These are phyloP conservation scores for Pythium myriotylum DNA, from an alignment of 352 stramenopile genomes.

Conservation along the genomic window DNA sequence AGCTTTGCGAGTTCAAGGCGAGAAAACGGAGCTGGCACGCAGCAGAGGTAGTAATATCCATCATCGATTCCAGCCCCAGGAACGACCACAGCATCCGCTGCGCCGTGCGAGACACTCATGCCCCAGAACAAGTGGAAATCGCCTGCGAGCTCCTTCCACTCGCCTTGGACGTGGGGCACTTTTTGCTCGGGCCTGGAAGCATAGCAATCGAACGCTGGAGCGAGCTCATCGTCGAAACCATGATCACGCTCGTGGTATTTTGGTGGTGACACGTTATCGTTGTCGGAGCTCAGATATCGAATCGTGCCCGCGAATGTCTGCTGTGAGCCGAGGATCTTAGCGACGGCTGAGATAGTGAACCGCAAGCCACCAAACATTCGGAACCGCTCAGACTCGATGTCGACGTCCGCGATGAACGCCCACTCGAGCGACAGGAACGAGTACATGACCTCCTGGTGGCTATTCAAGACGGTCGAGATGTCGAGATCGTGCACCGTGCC, in stretches of 20 bases:
- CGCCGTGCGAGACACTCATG: slow-evolving; percentile 39
- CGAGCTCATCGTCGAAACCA: slow-evolving; percentile 29
- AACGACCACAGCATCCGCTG: slow-evolving; percentile 31
- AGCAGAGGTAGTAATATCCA: slow-evolving; percentile 37
- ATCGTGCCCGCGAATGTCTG: slow-evolving; percentile 28
- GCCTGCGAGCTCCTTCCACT: slow-evolving; percentile 36
- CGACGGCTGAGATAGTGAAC: slow-evolving; percentile 45
- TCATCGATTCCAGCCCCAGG: slow-evolving; percentile 38
- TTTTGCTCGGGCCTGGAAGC: slow-evolving; percentile 22
- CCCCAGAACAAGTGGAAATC: slow-evolving; percentile 48
- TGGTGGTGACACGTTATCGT: slow-evolving; percentile 17
- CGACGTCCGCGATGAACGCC: slow-evolving; percentile 65
- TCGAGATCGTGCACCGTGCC: slow-evolving; percentile 66
- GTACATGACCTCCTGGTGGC: slow-evolving; percentile 55
- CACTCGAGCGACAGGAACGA: slow-evolving; percentile 87
- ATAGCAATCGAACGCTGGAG: slow-evolving; percentile 29
- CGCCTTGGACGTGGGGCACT: slow-evolving; percentile 22
- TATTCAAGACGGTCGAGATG: slow-evolving; percentile 53
- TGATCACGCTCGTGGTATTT: slow-evolving; percentile 34
- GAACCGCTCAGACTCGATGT: slow-evolving; percentile 52
- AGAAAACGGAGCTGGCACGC: slow-evolving; percentile 22
- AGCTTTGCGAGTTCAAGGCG: slow-evolving; percentile 30
- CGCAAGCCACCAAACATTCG: slow-evolving; percentile 46
- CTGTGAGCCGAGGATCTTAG: slow-evolving; percentile 36
- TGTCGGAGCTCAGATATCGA: slow-evolving; percentile 31